A percentile compares a stretch with the other conserved stretches of the same genome.
Evolutionary conservation across 2,329 filamentous ascomycete genomes (phyloP).

Genomic region (Juglanconis oblonga): DNA sequence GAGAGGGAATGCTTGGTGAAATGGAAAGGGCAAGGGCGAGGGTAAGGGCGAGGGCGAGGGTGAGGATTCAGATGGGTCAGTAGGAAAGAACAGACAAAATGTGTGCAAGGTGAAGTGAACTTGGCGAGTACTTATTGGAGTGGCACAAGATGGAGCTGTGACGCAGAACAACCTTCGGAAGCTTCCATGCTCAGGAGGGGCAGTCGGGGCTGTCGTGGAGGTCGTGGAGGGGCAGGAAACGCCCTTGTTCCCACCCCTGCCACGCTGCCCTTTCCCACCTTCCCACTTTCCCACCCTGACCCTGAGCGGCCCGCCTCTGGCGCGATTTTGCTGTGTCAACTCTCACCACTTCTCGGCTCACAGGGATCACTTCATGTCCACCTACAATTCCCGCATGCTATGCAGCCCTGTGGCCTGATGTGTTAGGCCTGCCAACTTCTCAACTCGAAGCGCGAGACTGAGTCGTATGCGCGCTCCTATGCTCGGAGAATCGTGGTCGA

Average conservation of each 20-base stretch:
- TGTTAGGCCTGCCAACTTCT: neutral
- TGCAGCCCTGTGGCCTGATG: slow-evolving; percentile 4
- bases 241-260: neutral
- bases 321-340: too few relatives aligned
- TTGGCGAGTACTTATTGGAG: neutral
- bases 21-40: neutral
- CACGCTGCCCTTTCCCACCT: too few relatives aligned
- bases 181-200: neutral
- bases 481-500: slow-evolving; percentile 1
- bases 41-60: neutral
- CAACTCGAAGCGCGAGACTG: neutral
- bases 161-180: neutral
- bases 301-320: too few relatives aligned
- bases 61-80: neutral
- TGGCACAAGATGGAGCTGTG: neutral
- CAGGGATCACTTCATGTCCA: slow-evolving; percentile 2
- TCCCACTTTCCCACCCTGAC: too few relatives aligned
- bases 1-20: neutral
- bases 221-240: neutral
- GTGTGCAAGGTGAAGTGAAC: neutral
- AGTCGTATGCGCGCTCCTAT: neutral
- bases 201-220: neutral
- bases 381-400: slow-evolving; percentile 8
- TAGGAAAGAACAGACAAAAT: neutral
- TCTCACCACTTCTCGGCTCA: neutral